Conservation (phyloP, 192 early-diverging fungal species). For the Chytriomyces sp. region DNA sequence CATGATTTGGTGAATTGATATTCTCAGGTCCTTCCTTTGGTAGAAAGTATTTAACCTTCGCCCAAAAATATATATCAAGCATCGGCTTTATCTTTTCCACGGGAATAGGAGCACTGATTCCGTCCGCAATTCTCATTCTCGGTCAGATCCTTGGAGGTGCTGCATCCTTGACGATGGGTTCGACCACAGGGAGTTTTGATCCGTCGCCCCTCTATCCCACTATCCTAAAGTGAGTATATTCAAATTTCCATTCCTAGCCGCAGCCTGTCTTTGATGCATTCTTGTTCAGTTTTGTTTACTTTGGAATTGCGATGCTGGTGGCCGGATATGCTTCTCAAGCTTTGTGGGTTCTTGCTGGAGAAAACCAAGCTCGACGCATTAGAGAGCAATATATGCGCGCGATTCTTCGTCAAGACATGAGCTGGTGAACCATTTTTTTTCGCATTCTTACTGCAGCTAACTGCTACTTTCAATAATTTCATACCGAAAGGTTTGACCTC, state of each 20-base stretch:
- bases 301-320: slow-evolving; percentile 35
- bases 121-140: slow-evolving; percentile 26
- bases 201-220: slow-evolving; percentile 25
- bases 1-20: slow-evolving; percentile 27
- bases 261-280: no score
- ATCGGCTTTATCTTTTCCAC: slow-evolving; percentile 21
- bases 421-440: slow-evolving; percentile 17
- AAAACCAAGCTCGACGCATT: slow-evolving; percentile 43
- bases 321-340: slow-evolving; percentile 39
- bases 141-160: slow-evolving; percentile 22
- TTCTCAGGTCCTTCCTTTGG: neutral
- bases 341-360: slow-evolving; percentile 39
- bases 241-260: no score
- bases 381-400: slow-evolving; percentile 38
- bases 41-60: neutral
- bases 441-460: neutral
- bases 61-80: slow-evolving; percentile 3
- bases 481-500: slow-evolving; percentile 38
- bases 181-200: neutral
- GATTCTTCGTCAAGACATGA: slow-evolving; percentile 31
- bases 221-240: no score
- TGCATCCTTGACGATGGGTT: neutral
- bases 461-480: neutral
- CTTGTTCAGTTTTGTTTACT: slow-evolving; percentile 33
- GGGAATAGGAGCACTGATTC: slow-evolving; percentile 33